Evolutionary conservation across 768 basidiomycete genomes (phyloP), one percentile per base, ranked within the genome.

Genomic region (Dioszegia crocea): DNA sequence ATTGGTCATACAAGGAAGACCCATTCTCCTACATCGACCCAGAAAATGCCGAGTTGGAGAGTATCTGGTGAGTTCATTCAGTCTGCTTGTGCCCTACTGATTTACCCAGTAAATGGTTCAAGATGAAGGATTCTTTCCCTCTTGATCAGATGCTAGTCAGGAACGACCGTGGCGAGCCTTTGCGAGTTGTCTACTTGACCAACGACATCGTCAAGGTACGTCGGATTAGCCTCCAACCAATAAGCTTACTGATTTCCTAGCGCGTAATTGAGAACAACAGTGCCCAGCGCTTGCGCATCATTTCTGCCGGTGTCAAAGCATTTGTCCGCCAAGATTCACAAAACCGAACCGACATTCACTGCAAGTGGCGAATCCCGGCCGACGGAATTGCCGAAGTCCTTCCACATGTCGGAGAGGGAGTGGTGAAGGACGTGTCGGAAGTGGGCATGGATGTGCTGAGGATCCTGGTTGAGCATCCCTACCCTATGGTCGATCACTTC

Each of bases 301-400:
- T 92, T 67, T 85, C 88, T 14, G 88, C 89, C n/a, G 96, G 96
- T 19, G 91, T 92, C 39, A 94, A 96, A 76, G 85, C 91, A 12
- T 88, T 98, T 76, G 84, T 85, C 5, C 88, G 90, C 71, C 93
- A 98, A 75, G 93, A 94, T 60, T 84, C 83, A 1, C 84, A 69
- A 44, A 74, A 70, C 43, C 68, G 74, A 19, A 68, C 63, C 16
- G 74, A 75, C 17, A 75, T 77, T 43, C 31, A 65, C 55, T 77
- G 81, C 76, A 73, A 80, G 72, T 79, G 79, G 79, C 67, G 80
- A 41, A 70, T 94, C 26, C 82, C 94, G 19, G 84, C 84, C 19
- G 94, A 98, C 69, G 92, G 92, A 2, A 75, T 99, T 14, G 84
- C 86, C 5, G 87, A 88, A 33, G 80, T 97, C 27, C 74, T 93